Evolutionary conservation across 2,329 filamentous ascomycete species (phyloP), one percentile per base, ranked within the genome.

Genomic region (Neoascochyta sp.): DNA sequence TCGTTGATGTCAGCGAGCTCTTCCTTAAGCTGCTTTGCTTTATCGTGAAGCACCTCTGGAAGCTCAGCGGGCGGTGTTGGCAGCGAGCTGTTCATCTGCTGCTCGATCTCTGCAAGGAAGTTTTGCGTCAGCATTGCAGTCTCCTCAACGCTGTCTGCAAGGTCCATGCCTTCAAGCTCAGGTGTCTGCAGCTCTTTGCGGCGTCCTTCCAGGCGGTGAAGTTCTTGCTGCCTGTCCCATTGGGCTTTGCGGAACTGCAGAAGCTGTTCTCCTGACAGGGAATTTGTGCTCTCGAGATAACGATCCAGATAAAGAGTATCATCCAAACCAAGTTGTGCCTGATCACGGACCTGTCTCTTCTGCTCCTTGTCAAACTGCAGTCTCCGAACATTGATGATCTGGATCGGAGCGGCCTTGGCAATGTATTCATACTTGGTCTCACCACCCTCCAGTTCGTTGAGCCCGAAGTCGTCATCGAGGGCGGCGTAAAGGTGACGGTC

Each of bases 341-440:
- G 50, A 18, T 62, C 53, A 13, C 68, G 67, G 33, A 73, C 74
- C 32, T 67, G 71, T 23, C 44, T 37, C 12, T 46, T 39, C 73
- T 48, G 42, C 16, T 41, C 73, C 5, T 75, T 73, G 43, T 86
- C 81, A 28, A 80, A 86, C 36, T 83, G 80, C 4, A 85, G 81
- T 4, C 92, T 80, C 55, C 94, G 87, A 17, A 98, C 86, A 44
- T 88, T 84, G 24, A 98, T 80, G 51, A 95, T 89, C 11, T 96
- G 69, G 17, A 98, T 77, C 0, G 89, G 88, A 1, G 92, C 88
- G 8, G 89, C 68, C n/a, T 73, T 72, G 40, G 76, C 77, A 41
- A 65, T 54, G 18, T 52, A 59, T 16, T 57, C 57, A 27, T 50
- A 63, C 29, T 61, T 57, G 9, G 39, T 42, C 13, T 43, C 30